Evolutionary conservation across 208 protist genomes (phyloP).

Genomic region (Crithidia expoeki): DNA sequence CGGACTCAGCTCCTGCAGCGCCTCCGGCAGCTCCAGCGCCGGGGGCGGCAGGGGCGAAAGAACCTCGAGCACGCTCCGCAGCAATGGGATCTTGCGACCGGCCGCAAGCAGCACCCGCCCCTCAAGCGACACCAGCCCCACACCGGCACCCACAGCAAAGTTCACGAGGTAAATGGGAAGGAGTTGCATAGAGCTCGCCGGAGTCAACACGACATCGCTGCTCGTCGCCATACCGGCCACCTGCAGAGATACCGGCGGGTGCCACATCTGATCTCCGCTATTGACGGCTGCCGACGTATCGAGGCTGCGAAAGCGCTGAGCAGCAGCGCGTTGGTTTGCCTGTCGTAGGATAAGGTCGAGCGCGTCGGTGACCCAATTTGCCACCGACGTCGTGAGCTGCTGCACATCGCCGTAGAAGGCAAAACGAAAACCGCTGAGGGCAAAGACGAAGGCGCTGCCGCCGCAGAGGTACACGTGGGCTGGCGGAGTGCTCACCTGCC

Average conservation of each 20-base stretch:
- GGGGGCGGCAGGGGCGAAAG: constrained; percentile 36
- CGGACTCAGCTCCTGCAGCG: constrained; percentile 33
- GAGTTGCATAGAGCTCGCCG: constrained; percentile 39
- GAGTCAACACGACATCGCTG: constrained; percentile 29
- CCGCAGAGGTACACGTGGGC: constrained; percentile 44
- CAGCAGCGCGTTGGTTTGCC: constrained; percentile 19
- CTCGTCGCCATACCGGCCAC: constrained; percentile 2
- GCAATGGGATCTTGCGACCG: constrained; percentile 15
- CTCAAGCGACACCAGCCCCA: constrained; percentile 27
- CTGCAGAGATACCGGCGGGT: constrained; percentile 11
- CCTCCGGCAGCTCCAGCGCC: constrained; percentile 35
- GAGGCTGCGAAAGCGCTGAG: constrained; percentile 5
- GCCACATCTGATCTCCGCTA: constrained; percentile 13
- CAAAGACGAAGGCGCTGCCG: constrained; percentile 50
- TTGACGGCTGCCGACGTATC: constrained; percentile 1
- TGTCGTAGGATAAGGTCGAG: constrained; percentile 29
- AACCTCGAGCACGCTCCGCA: constrained; percentile 17
- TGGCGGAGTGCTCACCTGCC: background rate
- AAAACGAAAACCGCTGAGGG: constrained; percentile 58
- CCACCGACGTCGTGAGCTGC: constrained; percentile 35
- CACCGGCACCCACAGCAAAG: constrained; percentile 31
- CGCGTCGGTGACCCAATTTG: constrained; percentile 33
- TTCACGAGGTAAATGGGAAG: constrained; percentile 35
- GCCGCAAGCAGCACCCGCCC: constrained; percentile 2
- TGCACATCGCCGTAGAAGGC: constrained; percentile 36